Evolutionary conservation across 1,284 basidiomycete species (phyloP).

Genomic region (Gomphus sp.): DNA sequence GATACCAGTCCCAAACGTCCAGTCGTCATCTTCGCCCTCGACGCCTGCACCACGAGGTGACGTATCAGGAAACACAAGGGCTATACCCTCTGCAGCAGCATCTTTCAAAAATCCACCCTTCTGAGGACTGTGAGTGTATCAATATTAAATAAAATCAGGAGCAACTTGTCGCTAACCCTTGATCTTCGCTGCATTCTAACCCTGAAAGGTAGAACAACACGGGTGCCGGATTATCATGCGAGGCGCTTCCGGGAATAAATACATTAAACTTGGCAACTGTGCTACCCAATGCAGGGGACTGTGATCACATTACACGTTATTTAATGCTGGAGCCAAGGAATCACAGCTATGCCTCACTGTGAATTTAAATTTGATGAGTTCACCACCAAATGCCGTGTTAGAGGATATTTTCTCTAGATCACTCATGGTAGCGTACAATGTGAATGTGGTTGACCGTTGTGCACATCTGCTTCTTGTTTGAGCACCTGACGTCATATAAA

Average conservation of each 20-base stretch:
- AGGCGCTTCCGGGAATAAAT: conserved; percentile 69
- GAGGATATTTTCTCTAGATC: conserved; percentile 60
- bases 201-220: conserved; percentile 89
- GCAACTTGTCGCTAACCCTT: conserved; percentile 45
- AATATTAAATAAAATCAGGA: not conserved
- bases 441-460: not conserved
- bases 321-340: not conserved
- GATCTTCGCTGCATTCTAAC: conserved; percentile 94
- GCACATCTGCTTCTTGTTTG: not conserved
- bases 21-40: conserved; percentile 79
- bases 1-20: conserved; percentile 82
- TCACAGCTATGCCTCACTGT: conserved; percentile 33
- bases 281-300: conserved; percentile 70
- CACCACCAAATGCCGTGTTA: conserved; percentile 75
- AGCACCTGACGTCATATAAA: not conserved
- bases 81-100: conserved; percentile 78
- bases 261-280: conserved; percentile 83
- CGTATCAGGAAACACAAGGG: conserved; percentile 93
- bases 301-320: not conserved
- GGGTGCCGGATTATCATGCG: conserved; percentile 51
- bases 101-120: conserved; percentile 81
- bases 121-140: conserved; percentile 29
- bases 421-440: conserved; percentile 21
- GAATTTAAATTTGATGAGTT: conserved; percentile 82
- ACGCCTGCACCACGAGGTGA: conserved; percentile 90